Evolutionary conservation across 1,139 yeast genomes (phyloP).

Genomic region (Yamadazyma membranifaciens): DNA sequence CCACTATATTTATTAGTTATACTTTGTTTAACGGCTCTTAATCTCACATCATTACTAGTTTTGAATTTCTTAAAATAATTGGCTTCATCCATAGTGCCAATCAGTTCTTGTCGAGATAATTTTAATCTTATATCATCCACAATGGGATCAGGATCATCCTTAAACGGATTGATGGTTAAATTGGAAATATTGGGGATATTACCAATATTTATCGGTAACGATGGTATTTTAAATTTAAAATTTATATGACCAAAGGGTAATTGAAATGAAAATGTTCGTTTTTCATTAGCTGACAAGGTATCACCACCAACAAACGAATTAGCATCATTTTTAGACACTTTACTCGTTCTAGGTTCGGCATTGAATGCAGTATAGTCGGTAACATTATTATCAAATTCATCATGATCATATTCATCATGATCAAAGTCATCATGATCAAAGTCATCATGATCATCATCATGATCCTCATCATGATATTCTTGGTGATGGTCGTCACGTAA

Average conservation of each 20-base stretch:
- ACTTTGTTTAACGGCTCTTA: conserved; percentile 66
- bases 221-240: conserved; percentile 14
- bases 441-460: background rate
- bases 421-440: background rate
- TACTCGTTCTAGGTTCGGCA: background rate
- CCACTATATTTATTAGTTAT: conserved; percentile 51
- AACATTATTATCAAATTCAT: background rate
- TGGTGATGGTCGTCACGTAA: too few relatives aligned
- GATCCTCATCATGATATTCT: too few relatives aligned
- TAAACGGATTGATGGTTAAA: conserved; percentile 13
- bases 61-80: conserved; percentile 52
- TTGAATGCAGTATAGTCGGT: background rate
- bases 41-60: conserved; percentile 63
- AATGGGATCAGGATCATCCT: conserved; percentile 17
- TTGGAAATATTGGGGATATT: conserved; percentile 7
- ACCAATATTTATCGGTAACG: background rate
- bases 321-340: conserved; percentile 32
- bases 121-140: conserved; percentile 41
- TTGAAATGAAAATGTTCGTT: conserved; percentile 42
- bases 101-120: conserved; percentile 54
- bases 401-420: background rate
- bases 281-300: conserved; percentile 10
- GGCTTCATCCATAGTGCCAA: conserved; percentile 66
- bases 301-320: conserved; percentile 42
- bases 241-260: conserved; percentile 34